Evolutionary conservation across 257 asterid species (phyloP).

Genomic region (Scutellaria baicalensis): DNA sequence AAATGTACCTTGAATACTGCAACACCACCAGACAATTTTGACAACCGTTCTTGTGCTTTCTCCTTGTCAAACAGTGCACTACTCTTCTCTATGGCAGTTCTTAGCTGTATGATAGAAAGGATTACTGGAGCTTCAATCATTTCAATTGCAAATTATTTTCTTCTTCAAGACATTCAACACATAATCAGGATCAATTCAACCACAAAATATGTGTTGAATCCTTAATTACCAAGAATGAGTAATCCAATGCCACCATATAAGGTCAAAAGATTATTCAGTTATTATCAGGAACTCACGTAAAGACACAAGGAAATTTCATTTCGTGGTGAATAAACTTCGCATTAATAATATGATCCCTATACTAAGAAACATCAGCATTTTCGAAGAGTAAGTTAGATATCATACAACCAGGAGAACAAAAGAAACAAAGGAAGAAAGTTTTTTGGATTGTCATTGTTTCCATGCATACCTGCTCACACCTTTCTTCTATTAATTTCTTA

Average conservation of each 20-base stretch:
- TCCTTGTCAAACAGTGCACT: slow-evolving; percentile 77
- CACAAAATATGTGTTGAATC: not conserved
- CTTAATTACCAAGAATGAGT: not conserved
- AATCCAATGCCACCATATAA: not conserved
- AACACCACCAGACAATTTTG: slow-evolving; percentile 93
- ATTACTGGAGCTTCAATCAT: slow-evolving; percentile 3
- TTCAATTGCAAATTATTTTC: not conserved
- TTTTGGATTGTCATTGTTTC: not conserved
- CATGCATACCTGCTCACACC: slow-evolving; percentile 77
- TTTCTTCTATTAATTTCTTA: slow-evolving; percentile 84
- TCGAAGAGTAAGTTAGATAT: not conserved
- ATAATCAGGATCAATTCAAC: not conserved
- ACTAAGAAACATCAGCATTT: not conserved
- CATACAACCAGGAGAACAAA: not conserved
- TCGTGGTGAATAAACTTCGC: not conserved
- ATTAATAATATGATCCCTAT: not conserved
- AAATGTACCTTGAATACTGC: slow-evolving; percentile 78
- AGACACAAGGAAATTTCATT: not conserved
- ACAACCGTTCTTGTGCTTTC: slow-evolving; percentile 85
- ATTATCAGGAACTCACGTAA: not conserved
- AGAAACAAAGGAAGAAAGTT: not conserved
- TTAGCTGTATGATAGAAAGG: slow-evolving; percentile 45
- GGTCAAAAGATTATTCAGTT: not conserved
- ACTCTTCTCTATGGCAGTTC: slow-evolving; percentile 60
- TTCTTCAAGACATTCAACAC: not conserved